Evolutionary conservation across 768 basidiomycete species (phyloP), one percentile per base, ranked within the genome.

Genomic region (Lenzites betulinus): DNA sequence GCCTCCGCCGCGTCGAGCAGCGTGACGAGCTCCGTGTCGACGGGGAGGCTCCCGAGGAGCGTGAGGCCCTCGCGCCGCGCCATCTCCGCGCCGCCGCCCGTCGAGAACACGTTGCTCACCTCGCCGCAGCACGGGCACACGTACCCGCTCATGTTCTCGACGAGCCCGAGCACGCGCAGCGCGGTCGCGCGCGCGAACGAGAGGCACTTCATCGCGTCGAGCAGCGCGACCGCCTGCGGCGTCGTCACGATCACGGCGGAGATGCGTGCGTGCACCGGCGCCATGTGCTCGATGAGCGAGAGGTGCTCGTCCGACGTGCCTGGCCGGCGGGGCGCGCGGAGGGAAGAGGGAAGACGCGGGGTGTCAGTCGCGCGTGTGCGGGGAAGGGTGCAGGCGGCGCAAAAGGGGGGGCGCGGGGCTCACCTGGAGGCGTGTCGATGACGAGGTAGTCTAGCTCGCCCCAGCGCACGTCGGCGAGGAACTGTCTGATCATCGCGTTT

Each of bases 61-160:
- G 70, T 72, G 38, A 98, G 67, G 1, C 79, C 82, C 68, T 95
- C 92, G 51, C 81, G 81, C 62, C 80, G 78, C 4, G 92, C 94
- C 89, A 95, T 87, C 68, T 88, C 90, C 74, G 89, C 85, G 1
- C 95, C 97, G 2, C 97, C 97, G 16, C 94, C 94, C 4, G 87
- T 89, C 8, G 95, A 97, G 73, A 98, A 99, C 54, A 97, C 85
- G 72, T 96, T 93, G 78, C 88, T 93, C 66, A 98, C 79, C 73
- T 98, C 95, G 16, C 93, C 93, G 71, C 97, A 98, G 71, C 95
- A 97, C 46, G 97, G 97, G 70, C 96, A 98, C 20, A 90, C 91
- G 75, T 97, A 98, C 51, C 97, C 97, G 64, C 93, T 92, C 97
- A 98, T 98, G 76, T 98, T 99, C 72, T 98, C 97, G 67, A 99